Evolutionary conservation across 352 stramenopile genomes (phyloP).

Genomic region (Albugo laibachii): DNA sequence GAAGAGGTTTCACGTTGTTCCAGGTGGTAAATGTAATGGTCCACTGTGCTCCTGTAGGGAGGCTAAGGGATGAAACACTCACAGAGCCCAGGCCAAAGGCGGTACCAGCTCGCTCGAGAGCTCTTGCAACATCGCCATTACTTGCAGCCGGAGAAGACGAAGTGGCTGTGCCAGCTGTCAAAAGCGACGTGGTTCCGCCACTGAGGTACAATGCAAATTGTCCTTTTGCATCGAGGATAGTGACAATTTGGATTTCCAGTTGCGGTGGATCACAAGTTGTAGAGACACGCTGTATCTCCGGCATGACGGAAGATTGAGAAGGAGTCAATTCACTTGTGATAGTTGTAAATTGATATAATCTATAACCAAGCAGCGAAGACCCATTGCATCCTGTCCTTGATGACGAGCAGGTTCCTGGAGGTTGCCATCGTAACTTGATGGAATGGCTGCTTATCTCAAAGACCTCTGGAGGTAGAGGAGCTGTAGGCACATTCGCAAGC

Average conservation of each 20-base stretch:
- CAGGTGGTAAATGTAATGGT: conserved; percentile 36
- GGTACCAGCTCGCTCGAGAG: conserved; percentile 23
- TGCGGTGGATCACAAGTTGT: conserved; percentile 37
- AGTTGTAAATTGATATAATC: conserved; percentile 79
- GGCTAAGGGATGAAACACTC: conserved; percentile 15
- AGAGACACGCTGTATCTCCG: conserved; percentile 82
- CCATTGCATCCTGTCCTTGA: conserved; percentile 59
- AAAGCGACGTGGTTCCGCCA: conserved; percentile 20
- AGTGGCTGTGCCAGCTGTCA: conserved; percentile 16
- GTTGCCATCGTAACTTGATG: conserved; percentile 50
- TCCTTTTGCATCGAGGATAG: conserved; percentile 31
- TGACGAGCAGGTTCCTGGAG: conserved; percentile 37
- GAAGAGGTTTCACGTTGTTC: conserved; percentile 17
- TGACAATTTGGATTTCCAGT: conserved; percentile 57
- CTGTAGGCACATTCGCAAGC: conserved; percentile 52
- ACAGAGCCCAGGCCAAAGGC: conserved; percentile 18
- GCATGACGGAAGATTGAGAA: conserved; percentile 13
- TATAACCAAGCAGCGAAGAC: conserved; percentile 77
- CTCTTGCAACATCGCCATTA: conserved; percentile 20
- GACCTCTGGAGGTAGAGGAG: conserved; percentile 24
- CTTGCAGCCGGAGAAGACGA: conserved; percentile 8
- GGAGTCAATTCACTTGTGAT: no score
- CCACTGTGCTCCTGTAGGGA: conserved; percentile 34
- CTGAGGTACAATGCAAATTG: conserved; percentile 61
- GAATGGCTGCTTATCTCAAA: conserved; percentile 36